Evolutionary conservation across 257 asterid species (phyloP), one percentile per base, ranked within the genome.

Genomic region (Henckelia pumila): DNA sequence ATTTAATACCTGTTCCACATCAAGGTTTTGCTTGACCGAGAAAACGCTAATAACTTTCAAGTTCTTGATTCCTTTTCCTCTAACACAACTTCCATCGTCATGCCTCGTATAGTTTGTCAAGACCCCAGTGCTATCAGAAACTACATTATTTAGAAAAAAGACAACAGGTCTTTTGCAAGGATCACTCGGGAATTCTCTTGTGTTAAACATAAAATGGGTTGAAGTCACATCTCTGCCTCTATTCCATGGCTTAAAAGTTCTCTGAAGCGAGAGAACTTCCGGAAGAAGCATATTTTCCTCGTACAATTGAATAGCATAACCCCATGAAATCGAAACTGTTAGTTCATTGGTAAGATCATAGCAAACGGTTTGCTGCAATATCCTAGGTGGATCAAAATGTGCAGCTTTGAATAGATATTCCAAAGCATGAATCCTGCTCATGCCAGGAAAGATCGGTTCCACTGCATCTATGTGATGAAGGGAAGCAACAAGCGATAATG

Each of bases 251-350:
- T 61, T 85, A 77, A 91, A 91, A 44, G 87, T 86, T 73, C 80
- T 79, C 80, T 82, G 93, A 72, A 63, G 50, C 1, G 79, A 68
- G 64, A 88, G 77, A 65, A 88, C 66, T 62, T 91, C 97, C 14
- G 89, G 87, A 72, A 88, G 88, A 65, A 80, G 86, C 37, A 65
- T 74, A 32, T 88, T 78, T 59, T 88, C 95, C 75, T 82, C 80
- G 61, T 79, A 86, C 5, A 91, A 76, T 76, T 91, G 93, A 75
- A 91, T 72, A 10, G 89, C 83, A 73, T 81, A 88, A 20, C 97
- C 96, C 97, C 97, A 91, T 19, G 97, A 76, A 70, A 88, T 63
- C 4, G 96, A 88, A 79, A 86, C 77, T 0, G 96, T 91, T 77
- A 86, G 71, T 49, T 78, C 79, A 66, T 76, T 78, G 76, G 61